Evolutionary conservation across 345 rosid species (phyloP), one percentile per base, ranked within the genome.

Genomic region (Eucalyptus erythrocorys): DNA sequence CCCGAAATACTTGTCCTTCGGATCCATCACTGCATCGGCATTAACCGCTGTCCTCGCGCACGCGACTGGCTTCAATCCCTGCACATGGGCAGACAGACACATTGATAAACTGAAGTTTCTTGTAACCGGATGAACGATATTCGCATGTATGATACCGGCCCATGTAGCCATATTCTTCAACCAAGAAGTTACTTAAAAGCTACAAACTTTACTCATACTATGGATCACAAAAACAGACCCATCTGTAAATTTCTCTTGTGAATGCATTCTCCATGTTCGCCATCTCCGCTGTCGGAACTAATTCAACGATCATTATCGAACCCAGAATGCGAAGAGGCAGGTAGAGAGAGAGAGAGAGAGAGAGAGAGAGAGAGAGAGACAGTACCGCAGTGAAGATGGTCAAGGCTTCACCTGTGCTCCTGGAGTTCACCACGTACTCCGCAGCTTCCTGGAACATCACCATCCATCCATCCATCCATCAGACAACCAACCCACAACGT

Each of bases 361-460:
- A 59, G 66, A 59, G 51, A 49, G 64, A 24, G 24, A 68, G 79
- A 66, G 42, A 66, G 76, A 66, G 80, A 37, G 2, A 61, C 0
- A 7, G 53, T 87, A 89, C 89, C 84, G 48, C 66, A 4, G 90
- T 89, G 50, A 89, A 89, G 71, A 89, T 68, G 27, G 82, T 30
- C 13, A 49, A 45, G 47, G 89, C 91, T n/a, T 89, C 89, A 48
- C 87, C 89, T 26, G 42, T 27, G 84, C 89, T 87, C 34, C 82
- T 82, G n/a, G 91, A 45, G 68, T 48, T 82, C 42, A 64, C 53
- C 85, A 82, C 89, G 57, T 87, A 64, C 17, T 12, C 47, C 3
- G 91, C 91, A n/a, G 87, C 87, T n/a, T 89, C 91, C 91, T 89
- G 71, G 32, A 42, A 11, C 51, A 79, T 37, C 37, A 34, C 64